These are phyloP conservation scores for Wickerhamia fluorescens DNA, from an alignment of 805 yeast genomes.

Conservation along the genomic window DNA sequence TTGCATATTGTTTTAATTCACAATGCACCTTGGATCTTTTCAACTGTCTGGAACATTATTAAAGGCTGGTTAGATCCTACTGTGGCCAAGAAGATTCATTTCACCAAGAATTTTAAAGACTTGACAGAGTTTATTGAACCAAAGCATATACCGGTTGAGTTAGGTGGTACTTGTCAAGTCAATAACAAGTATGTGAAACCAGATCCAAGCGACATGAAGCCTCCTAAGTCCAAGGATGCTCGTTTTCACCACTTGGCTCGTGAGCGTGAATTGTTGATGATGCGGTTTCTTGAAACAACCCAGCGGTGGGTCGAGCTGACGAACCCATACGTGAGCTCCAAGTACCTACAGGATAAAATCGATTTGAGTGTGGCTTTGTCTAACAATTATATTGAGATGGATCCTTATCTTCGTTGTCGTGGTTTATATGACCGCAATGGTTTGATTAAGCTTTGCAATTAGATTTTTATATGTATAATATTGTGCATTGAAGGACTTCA, in stretches of 20 bases:
- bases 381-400: constrained; percentile 59
- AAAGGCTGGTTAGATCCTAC: constrained; percentile 96
- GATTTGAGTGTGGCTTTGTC: constrained; percentile 46
- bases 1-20: constrained; percentile 79
- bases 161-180: constrained; percentile 68
- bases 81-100: constrained; percentile 83
- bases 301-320: constrained; percentile 68
- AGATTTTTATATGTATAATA: too few species aligned
- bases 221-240: constrained; percentile 34
- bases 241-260: constrained; percentile 33
- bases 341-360: constrained; percentile 48
- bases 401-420: constrained; percentile 77
- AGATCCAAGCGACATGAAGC: constrained; percentile 43
- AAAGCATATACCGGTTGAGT: constrained; percentile 54
- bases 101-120: constrained; percentile 68
- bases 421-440: constrained; percentile 76
- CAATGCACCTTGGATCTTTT: constrained; percentile 95
- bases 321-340: constrained; percentile 40
- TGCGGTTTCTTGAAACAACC: constrained; percentile 57
- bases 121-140: constrained; percentile 54
- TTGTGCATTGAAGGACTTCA: too few species aligned
- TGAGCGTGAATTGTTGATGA: constrained; percentile 50
- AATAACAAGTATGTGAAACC: constrained; percentile 61
- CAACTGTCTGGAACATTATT: constrained; percentile 89
- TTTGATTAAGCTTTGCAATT: constrained; percentile 18